A percentile compares a stretch with the other conserved stretches of the same genome.
These are phyloP conservation scores for Angomonas deanei DNA, from an alignment of 208 protist genomes.

Conservation along the genomic window DNA sequence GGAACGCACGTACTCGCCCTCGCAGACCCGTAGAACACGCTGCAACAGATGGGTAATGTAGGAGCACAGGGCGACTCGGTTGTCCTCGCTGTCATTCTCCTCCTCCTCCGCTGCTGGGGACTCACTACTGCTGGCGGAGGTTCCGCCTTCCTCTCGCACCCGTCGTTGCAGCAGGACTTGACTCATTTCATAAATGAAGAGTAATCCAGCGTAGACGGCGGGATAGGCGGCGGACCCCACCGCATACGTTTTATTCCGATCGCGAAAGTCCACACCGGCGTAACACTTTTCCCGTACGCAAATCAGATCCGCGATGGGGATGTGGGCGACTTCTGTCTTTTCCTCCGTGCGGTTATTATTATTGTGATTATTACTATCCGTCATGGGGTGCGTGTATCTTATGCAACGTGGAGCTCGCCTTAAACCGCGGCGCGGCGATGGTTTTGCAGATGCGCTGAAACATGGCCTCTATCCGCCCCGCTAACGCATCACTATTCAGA, in stretches of 20 bases:
- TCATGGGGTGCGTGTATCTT: constrained; percentile 3
- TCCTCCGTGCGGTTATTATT: background rate
- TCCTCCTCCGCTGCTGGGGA: background rate
- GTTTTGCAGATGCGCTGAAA: constrained; percentile 19
- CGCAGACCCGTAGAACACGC: constrained; percentile 24
- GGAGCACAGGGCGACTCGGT: background rate
- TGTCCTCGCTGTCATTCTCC: background rate
- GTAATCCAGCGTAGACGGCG: constrained; percentile 41
- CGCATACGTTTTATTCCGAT: constrained; percentile 14
- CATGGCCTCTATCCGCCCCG: constrained; percentile 12
- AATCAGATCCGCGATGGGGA: constrained; percentile 16
- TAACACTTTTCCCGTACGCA: constrained; percentile 15
- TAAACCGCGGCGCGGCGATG: constrained; percentile 4
- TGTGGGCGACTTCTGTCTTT: background rate
- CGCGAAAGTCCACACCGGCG: constrained; percentile 5
- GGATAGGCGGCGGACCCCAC: constrained; percentile 42
- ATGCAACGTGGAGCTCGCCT: background rate
- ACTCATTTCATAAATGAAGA: constrained; percentile 67
- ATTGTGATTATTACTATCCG: too few species aligned
- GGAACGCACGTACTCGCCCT: constrained; percentile 6
- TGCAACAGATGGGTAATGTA: background rate
- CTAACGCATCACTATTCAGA: constrained; percentile 5
- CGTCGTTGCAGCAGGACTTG: constrained; percentile 26
- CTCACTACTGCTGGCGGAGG: background rate
- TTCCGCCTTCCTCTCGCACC: constrained; percentile 1